Conservation (phyloP, 2,329 filamentous ascomycete genomes). For the Cladosporium colombiae region DNA sequence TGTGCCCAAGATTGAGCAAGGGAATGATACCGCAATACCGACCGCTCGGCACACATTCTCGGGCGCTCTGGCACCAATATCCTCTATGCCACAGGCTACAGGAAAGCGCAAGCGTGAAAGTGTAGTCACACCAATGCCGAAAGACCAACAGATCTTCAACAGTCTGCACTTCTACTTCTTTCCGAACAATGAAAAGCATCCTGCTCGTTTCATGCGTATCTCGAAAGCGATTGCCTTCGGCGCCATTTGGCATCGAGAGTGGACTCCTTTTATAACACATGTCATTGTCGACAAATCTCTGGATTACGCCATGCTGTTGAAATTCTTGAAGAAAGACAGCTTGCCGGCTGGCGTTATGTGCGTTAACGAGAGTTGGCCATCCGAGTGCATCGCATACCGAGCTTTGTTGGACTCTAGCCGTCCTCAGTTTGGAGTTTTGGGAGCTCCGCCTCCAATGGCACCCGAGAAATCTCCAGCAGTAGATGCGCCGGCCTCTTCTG, state of each 20-base stretch:
- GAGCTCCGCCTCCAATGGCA: neutral
- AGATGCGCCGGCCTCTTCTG: slow-evolving; percentile 19
- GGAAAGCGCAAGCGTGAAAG: slow-evolving; percentile 35
- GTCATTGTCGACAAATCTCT: slow-evolving; percentile 74
- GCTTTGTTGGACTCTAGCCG: slow-evolving; percentile 55
- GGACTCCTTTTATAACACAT: slow-evolving; percentile 65
- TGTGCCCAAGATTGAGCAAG: neutral
- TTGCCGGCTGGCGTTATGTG: slow-evolving; percentile 56
- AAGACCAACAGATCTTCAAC: slow-evolving; percentile 34
- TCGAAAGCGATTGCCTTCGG: slow-evolving; percentile 73
- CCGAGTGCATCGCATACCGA: slow-evolving; percentile 46
- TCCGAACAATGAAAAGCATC: slow-evolving; percentile 74
- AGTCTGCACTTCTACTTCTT: slow-evolving; percentile 61
- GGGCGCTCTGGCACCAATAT: slow-evolving; percentile 23
- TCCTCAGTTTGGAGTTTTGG: slow-evolving; percentile 57
- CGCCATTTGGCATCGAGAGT: slow-evolving; percentile 66
- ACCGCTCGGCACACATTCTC: slow-evolving; percentile 23
- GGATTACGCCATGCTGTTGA: slow-evolving; percentile 63
- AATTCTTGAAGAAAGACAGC: slow-evolving; percentile 51
- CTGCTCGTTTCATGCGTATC: slow-evolving; percentile 69
- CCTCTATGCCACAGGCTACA: slow-evolving; percentile 21
- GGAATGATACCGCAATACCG: neutral
- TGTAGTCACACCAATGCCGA: slow-evolving; percentile 27
- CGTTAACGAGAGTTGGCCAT: slow-evolving; percentile 47
- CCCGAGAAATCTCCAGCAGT: neutral